phyloP scores from a whole-genome alignment of 1,139 yeast genomes.

The Eremothecium gossypii region DNA sequence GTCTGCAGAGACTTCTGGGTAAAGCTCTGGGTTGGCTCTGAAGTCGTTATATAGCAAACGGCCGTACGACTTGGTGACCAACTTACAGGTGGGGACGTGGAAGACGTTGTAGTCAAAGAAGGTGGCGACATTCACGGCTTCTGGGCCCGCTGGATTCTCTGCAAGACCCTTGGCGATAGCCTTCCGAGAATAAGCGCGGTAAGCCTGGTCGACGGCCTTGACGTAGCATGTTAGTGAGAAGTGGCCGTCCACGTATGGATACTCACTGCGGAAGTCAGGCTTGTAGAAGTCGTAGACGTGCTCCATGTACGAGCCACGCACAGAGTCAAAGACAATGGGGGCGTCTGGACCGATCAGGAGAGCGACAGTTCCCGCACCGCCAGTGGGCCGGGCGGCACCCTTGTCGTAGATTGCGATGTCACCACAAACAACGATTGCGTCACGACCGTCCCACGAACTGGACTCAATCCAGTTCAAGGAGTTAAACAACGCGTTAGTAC shows the following conservation, averaged over 20 bases:
- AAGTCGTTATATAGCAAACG: constrained; percentile 87
- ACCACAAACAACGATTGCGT: constrained; percentile 94
- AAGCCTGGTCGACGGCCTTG: constrained; percentile 83
- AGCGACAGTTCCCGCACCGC: constrained; percentile 98
- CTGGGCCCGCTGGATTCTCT: constrained; percentile 35
- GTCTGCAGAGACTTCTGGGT: constrained; percentile 52
- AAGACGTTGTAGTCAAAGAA: constrained; percentile 90
- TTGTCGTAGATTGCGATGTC: constrained; percentile 96
- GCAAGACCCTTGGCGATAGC: constrained; percentile 49
- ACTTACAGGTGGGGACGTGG: constrained; percentile 98
- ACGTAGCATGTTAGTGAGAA: constrained; percentile 91
- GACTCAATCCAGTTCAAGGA: constrained; percentile 95
- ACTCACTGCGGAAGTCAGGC: constrained; percentile 94
- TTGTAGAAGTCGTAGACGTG: constrained; percentile 97
- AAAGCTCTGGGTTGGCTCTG: constrained; percentile 49
- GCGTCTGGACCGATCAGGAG: constrained; percentile 95
- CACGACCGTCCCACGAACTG: constrained; percentile 96
- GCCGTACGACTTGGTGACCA: constrained; percentile 88
- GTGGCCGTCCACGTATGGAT: constrained; percentile 97
- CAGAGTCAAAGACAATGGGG: constrained; percentile 82
- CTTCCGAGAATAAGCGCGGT: constrained; percentile 73
- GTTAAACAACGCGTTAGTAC: constrained; percentile 91
- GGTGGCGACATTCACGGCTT: constrained; percentile 54
- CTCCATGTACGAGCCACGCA: constrained; percentile 89
- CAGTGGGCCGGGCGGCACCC: constrained; percentile 99